A percentile compares a stretch with the other conserved stretches of the same genome.
These are phyloP conservation scores for Naganishia friedmannii DNA, from an alignment of 768 basidiomycete species.

Conservation along the genomic window DNA sequence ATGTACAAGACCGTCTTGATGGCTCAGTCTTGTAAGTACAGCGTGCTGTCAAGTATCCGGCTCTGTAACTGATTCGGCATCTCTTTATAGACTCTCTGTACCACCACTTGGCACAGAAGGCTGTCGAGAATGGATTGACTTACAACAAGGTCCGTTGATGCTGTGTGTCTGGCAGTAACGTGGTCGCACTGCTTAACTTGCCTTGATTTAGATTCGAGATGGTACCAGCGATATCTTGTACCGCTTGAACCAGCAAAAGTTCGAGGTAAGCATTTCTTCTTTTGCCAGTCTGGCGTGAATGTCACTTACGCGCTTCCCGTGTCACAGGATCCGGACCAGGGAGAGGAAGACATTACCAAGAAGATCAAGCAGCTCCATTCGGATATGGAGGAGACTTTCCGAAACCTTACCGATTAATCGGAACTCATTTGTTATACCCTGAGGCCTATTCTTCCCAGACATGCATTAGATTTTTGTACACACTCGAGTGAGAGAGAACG, in stretches of 20 bases:
- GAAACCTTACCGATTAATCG: slow-evolving; percentile 19
- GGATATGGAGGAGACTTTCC: slow-evolving; percentile 88
- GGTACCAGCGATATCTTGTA: slow-evolving; percentile 82
- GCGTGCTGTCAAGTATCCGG: slow-evolving; percentile 67
- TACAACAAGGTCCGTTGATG: slow-evolving; percentile 60
- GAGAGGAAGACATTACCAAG: slow-evolving; percentile 74
- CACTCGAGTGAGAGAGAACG: slow-evolving; percentile 2
- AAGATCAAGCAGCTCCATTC: slow-evolving; percentile 74
- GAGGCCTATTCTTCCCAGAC: background rate
- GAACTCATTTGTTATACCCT: background rate
- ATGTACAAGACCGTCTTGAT: slow-evolving; percentile 99
- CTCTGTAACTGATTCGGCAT: slow-evolving; percentile 53
- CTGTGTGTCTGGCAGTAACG: background rate
- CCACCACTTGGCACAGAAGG: slow-evolving; percentile 81
- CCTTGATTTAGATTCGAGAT: slow-evolving; percentile 64
- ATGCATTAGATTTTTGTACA: slow-evolving; percentile 24
- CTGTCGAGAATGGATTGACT: slow-evolving; percentile 68
- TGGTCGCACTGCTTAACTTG: background rate
- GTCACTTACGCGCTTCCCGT: slow-evolving; percentile 19
- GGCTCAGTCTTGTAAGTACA: slow-evolving; percentile 56
- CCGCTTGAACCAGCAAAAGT: slow-evolving; percentile 99
- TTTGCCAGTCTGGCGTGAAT: background rate
- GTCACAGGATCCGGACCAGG: slow-evolving; percentile 74
- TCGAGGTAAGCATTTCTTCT: slow-evolving; percentile 65
- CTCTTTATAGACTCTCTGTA: slow-evolving; percentile 50